Conservation (phyloP, 2,329 filamentous ascomycete species). For the Cordyceps tenuipes region DNA sequence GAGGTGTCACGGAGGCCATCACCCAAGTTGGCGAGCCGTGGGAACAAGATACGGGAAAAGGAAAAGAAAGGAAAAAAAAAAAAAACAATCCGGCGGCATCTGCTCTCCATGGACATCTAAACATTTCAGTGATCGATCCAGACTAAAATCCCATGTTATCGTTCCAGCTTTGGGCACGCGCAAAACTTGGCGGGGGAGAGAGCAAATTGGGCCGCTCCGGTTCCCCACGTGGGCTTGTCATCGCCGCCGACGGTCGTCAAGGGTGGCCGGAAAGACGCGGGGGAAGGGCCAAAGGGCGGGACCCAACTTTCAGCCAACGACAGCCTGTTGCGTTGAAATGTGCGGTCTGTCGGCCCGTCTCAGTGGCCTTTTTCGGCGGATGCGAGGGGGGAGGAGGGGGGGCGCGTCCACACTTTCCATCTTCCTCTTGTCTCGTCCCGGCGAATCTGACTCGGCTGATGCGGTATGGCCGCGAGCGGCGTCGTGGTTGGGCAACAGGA, state of each 20-base stretch:
- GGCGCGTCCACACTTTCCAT: not conserved
- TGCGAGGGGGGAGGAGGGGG: too few relatives aligned
- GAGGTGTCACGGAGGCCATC: not conserved
- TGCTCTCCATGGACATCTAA: not conserved
- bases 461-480: constrained; percentile 7
- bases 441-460: not conserved
- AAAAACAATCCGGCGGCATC: not conserved
- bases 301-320: constrained; percentile 1
- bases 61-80: not conserved
- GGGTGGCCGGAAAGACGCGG: too few relatives aligned
- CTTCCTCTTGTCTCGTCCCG: not conserved
- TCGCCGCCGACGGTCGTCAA: too few relatives aligned
- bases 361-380: too few relatives aligned
- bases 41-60: not conserved
- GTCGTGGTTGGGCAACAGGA: constrained; percentile 9
- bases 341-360: not conserved
- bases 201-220: not conserved
- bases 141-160: not conserved
- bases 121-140: constrained; percentile 4
- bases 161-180: not conserved
- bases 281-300: not conserved
- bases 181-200: not conserved
- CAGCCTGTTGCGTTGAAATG: not conserved
- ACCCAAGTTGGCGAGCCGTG: not conserved
- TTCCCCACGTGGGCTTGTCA: not conserved